Percentiles rank a stretch among this genome's conserved stretches.
Conservation (phyloP, 257 asterid genomes). For the Gentiana macrophylla region DNA sequence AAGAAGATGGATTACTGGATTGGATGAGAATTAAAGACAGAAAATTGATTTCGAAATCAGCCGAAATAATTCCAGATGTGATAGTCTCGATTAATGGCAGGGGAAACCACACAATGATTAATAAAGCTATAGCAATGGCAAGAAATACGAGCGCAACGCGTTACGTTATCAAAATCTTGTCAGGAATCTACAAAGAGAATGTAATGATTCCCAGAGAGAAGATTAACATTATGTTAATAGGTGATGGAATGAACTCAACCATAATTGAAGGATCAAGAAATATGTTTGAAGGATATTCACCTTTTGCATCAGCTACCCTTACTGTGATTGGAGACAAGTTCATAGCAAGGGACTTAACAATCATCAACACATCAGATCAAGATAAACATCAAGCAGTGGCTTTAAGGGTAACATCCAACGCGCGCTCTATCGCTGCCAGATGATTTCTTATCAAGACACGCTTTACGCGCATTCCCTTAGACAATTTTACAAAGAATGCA, state of each 20-base stretch:
- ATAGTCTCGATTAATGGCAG: slow-evolving; percentile 35
- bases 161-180: slow-evolving; percentile 29
- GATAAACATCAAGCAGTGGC: slow-evolving; percentile 84
- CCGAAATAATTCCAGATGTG: slow-evolving; percentile 16
- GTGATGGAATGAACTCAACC: slow-evolving; percentile 59
- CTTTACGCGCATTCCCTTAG: slow-evolving; percentile 56
- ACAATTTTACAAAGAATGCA: slow-evolving; percentile 46
- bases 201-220: slow-evolving; percentile 49
- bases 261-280: slow-evolving; percentile 43
- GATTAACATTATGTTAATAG: slow-evolving; percentile 42
- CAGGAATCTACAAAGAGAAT: slow-evolving; percentile 46
- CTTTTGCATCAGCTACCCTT: slow-evolving; percentile 57
- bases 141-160: slow-evolving; percentile 30
- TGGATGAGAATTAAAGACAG: slow-evolving; percentile 11
- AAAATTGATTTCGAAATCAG: slow-evolving; percentile 9
- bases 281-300: slow-evolving; percentile 54
- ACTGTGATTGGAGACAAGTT: slow-evolving; percentile 68
- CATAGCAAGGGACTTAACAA: slow-evolving; percentile 43
- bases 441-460: slow-evolving; percentile 57
- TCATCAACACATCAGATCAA: slow-evolving; percentile 47
- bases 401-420: slow-evolving; percentile 46
- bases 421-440: slow-evolving; percentile 53
- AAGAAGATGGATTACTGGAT: slow-evolving; percentile 8
- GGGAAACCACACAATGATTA: slow-evolving; percentile 25
- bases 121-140: slow-evolving; percentile 39